Evolutionary conservation across 1,284 basidiomycete genomes (phyloP), one percentile per base, ranked within the genome.

Genomic region (Tausonia pullulans): DNA sequence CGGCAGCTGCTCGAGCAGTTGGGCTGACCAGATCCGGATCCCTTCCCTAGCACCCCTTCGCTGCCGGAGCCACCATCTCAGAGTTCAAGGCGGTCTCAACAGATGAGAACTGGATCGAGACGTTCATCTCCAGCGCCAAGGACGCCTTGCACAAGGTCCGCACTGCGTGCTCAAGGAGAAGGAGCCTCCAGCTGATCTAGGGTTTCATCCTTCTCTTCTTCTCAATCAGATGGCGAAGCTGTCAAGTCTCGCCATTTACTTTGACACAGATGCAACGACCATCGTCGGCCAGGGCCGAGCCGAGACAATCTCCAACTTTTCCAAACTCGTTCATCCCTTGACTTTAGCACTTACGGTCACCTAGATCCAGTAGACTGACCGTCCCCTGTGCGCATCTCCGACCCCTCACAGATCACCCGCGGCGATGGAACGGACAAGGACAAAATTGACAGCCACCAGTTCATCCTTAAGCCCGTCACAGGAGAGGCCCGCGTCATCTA

Each of bases 11-110:
- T 54, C 55, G 39, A 9, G 5, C 27, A 41, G 11, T 13, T 11
- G 6, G 51, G 53, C 51, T 27, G 6, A 45, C 9, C 44, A 51
- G 11, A 16, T 46, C 43, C 58, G 61, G 63, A 61, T 50, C n/a
- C 9, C 46, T 16, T 1, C 58, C 56, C 5, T 69, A 93, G 84
- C 95, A 97, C 75, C 95, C 95, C 7, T 98, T 99, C 74, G 87
- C 95, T 3, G 87, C 87, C 45, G 96, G 97, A 67, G 72, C 95
- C 57, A 98, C 95, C 1, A 80, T 99, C n/a, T 85, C 88, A 4
- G 86, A 87, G 50, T 97, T 99, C 74, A 87, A 89, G 5, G 92
- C 93, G 43, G 84, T 88, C n/a, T 98, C 96, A 1, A 93, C 95
- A 0, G 85, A 99, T 73, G 86, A 84, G 68, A 79, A 85, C 64